phyloP scores from a whole-genome alignment of 768 basidiomycete species.

The Naematelia aurantialba region DNA sequence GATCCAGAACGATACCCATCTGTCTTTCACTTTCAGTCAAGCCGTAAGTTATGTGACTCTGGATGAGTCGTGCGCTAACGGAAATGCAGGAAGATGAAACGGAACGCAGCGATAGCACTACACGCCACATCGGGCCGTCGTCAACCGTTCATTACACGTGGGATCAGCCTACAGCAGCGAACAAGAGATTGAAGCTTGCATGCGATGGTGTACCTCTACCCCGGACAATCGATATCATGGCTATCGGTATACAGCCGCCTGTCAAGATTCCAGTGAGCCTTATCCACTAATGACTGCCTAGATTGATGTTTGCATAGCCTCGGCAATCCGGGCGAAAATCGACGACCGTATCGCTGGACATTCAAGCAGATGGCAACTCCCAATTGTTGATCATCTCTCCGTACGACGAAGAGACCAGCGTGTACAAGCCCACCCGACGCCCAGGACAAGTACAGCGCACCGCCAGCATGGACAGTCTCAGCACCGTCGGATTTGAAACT shows the following conservation, averaged over 20 bases:
- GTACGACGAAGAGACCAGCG: slow-evolving; percentile 76
- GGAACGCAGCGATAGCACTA: slow-evolving; percentile 54
- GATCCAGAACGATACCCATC: slow-evolving; percentile 83
- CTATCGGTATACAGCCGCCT: slow-evolving; percentile 86
- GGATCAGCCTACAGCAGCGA: slow-evolving; percentile 81
- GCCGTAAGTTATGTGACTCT: slow-evolving; percentile 55
- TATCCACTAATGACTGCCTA: background rate
- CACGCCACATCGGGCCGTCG: slow-evolving; percentile 57
- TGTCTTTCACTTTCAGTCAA: slow-evolving; percentile 67
- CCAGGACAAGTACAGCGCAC: slow-evolving; percentile 54
- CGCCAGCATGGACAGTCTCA: slow-evolving; percentile 62
- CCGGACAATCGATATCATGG: slow-evolving; percentile 81
- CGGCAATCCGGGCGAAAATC: slow-evolving; percentile 53
- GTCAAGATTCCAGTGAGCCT: slow-evolving; percentile 57
- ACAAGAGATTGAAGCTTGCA: slow-evolving; percentile 70
- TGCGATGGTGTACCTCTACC: slow-evolving; percentile 58
- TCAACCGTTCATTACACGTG: slow-evolving; percentile 72
- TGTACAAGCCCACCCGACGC: slow-evolving; percentile 75
- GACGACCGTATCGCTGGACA: slow-evolving; percentile 79
- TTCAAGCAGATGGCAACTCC: slow-evolving; percentile 78
- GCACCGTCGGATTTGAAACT: slow-evolving; percentile 74
- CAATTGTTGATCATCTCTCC: slow-evolving; percentile 83
- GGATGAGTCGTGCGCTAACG: slow-evolving; percentile 4
- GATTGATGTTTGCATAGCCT: slow-evolving; percentile 12
- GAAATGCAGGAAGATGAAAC: slow-evolving; percentile 24